Base-by-base conservation (phyloP, 2,329 filamentous ascomycete species). In the Aspergillus aculeatus region DNA sequence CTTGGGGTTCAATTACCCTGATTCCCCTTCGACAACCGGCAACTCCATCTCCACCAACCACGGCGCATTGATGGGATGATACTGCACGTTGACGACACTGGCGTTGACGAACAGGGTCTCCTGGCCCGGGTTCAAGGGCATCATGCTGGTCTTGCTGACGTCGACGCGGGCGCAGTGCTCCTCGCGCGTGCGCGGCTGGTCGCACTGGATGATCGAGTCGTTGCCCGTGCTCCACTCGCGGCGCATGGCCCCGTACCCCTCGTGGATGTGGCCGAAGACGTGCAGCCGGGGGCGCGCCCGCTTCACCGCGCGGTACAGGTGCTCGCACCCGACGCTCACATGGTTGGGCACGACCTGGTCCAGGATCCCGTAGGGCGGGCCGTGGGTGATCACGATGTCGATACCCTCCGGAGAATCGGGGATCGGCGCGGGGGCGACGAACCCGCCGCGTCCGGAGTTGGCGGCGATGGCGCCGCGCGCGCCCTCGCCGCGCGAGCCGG, bases 211-310 rank as follows among this genome's bases (percentile, higher is more conserved):
- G 21, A 47, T 29, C 32, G 62, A 59, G 47, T 66, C 62, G 47
- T 56, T 63, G 54, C 52, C 56, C 38, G 48, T 58, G 26, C 35
- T 62, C 71, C 66, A 69, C 52, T 61, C 62, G 64, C 54, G 70
- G 62, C 81, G 71, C 62, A 74, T 68, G 3, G 77, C 80, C 19
- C 82, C 82, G 71, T 81, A 80, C 0, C 75, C 83, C 66, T 84
- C 83, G 66, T 87, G 84, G 19, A 87, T 86, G 72, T 88, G 85
- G 0, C 86, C 85, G 67, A 87, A 89, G 62, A 83, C 83, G 68
- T 87, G 83, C n/a, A 88, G 54, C 3, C 73, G 69, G 0, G 86
- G 86, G 54, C 75, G 76, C 10, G 79, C 80, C 5, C 84, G 76
- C 55, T 76, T 71, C 1, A 82, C 73, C 0, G 85, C 85, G 1